Conservation (phyloP, 306 rosid genomes). For the Vigna trinervia region DNA sequence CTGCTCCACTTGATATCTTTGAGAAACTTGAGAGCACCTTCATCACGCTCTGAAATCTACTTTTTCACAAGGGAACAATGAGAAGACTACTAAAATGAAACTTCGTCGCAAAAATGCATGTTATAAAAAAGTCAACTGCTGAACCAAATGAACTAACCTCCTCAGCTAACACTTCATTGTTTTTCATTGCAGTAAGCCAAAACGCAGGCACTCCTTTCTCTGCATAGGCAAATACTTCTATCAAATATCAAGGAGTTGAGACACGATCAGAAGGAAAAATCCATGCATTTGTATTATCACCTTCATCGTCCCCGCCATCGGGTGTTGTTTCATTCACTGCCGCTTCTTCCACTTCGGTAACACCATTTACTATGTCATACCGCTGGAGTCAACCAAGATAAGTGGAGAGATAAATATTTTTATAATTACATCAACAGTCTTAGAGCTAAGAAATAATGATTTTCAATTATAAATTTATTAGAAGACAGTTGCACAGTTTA, state of each 20-base stretch:
- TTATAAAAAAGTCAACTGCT: background rate
- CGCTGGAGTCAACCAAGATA: constrained; percentile 58
- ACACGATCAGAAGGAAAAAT: background rate
- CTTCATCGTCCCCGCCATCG: constrained; percentile 60
- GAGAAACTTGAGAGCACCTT: constrained; percentile 81
- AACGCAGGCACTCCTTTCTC: constrained; percentile 89
- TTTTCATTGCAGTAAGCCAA: constrained; percentile 93
- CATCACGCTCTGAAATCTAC: constrained; percentile 92
- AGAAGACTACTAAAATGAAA: background rate
- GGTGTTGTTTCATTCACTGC: constrained; percentile 48
- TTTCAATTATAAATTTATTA: background rate
- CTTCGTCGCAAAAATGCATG: background rate
- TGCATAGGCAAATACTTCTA: constrained; percentile 41
- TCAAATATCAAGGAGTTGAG: constrained; percentile 1
- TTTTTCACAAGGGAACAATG: constrained; percentile 21
- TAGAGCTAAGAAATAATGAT: background rate
- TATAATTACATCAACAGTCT: background rate
- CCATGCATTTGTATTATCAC: constrained; percentile 38
- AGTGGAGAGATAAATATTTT: background rate
- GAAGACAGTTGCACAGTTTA: background rate
- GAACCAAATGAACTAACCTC: constrained; percentile 63
- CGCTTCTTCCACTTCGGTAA: constrained; percentile 74
- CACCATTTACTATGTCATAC: constrained; percentile 79
- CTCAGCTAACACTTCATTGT: constrained; percentile 84
- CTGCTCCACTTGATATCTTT: constrained; percentile 88